Conservation (phyloP, 2,329 filamentous ascomycete genomes). For the Verticillium longisporum region DNA sequence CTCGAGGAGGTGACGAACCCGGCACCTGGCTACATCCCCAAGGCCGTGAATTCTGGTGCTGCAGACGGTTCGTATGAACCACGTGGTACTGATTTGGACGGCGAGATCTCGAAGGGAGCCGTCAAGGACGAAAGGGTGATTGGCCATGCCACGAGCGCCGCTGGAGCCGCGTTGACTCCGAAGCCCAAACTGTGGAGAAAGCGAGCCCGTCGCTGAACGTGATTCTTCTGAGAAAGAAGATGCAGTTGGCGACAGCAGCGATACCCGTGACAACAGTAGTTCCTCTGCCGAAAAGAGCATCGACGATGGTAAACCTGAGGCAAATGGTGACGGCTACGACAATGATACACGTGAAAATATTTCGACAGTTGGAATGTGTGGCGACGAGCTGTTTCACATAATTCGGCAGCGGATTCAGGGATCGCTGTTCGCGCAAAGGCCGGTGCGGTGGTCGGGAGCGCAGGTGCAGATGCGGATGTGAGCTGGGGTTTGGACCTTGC, state of each 20-base stretch:
- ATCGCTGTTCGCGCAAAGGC: slow-evolving; percentile 34
- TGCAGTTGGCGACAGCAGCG: neutral
- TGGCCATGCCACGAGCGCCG: neutral
- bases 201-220: neutral
- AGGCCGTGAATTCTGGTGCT: slow-evolving; percentile 13
- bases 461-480: slow-evolving; percentile 29
- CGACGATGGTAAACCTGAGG: neutral
- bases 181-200: neutral
- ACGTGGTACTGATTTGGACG: neutral
- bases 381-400: slow-evolving; percentile 32
- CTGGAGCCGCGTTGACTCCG: neutral
- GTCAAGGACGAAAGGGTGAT: neutral
- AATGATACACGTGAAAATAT: slow-evolving; percentile 15
- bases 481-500: slow-evolving; percentile 27
- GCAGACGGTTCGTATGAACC: neutral
- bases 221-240: neutral
- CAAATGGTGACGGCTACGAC: neutral
- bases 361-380: slow-evolving; percentile 32
- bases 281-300: neutral
- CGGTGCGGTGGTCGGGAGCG: slow-evolving; percentile 28
- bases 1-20: slow-evolving; percentile 24
- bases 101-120: neutral
- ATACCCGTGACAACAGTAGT: neutral
- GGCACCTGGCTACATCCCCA: slow-evolving; percentile 25
- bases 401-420: slow-evolving; percentile 30